A percentile compares a stretch with the other conserved stretches of the same genome.
Evolutionary conservation across 176 grass and related monocot species (phyloP).

Genomic region (Triticum dicoccoides): DNA sequence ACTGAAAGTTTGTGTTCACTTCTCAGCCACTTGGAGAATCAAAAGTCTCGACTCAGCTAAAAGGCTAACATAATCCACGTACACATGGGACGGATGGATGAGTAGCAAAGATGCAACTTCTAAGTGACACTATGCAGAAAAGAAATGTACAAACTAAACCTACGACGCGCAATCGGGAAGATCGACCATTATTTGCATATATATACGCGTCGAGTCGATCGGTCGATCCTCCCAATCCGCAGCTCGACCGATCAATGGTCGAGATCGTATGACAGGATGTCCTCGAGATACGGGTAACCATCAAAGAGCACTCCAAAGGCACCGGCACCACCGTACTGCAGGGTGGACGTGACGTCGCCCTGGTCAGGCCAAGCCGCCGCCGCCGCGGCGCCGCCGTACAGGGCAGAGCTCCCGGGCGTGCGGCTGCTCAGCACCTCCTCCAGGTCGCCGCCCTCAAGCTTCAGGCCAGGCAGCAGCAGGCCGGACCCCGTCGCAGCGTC

Average conservation of each 20-base stretch:
- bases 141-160: conserved; percentile 16
- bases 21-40: not conserved
- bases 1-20: not conserved
- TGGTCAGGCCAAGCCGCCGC: conserved; percentile 28
- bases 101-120: not conserved
- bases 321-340: not conserved
- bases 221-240: not conserved
- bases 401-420: conserved; percentile 37
- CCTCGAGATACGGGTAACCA: not conserved
- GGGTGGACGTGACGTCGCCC: conserved; percentile 64
- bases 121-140: not conserved
- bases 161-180: not conserved
- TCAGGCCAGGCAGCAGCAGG: conserved; percentile 23
- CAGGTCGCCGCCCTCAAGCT: conserved; percentile 35
- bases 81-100: not conserved
- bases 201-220: not conserved
- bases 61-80: not conserved
- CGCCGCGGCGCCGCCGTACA: not conserved
- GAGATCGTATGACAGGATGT: not conserved
- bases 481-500: not conserved
- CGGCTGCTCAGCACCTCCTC: conserved; percentile 73
- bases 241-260: not conserved
- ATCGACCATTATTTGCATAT: not conserved
- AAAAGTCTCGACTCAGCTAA: not conserved
- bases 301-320: not conserved